Base-by-base conservation (phyloP, 2,329 filamentous ascomycete genomes). In the Cladobotryum mycophilum region DNA sequence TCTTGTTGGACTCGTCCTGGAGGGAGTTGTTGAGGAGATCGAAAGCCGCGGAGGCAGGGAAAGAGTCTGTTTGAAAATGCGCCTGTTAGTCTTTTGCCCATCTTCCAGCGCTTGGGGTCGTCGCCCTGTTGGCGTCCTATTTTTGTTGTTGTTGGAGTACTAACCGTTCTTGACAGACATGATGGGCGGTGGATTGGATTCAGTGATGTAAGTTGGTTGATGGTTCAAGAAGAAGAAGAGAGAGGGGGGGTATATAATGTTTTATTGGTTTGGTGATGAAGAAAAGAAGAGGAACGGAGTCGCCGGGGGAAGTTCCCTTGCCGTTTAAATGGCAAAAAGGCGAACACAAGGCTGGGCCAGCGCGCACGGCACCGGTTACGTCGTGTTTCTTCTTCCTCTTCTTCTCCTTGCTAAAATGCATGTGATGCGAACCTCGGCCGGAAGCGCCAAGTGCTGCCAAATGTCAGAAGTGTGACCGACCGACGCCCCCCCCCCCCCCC, bases 1-100 rank as follows among this genome's bases (percentile, higher is more conserved):
- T 86, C 72, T 85, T 84, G 63, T 89, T 88, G 58, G 80, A 79
- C 25, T 87, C 83, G 69, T 82, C 69, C 63, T 77, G 72, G 57
- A 99, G 84, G 47, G 84, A 81, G 48, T 73, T 66, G 70, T 88
- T 82, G 78, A 99, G 96, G 64, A 76, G 79, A 67, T 99, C 93
- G 71, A 99, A 99, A 60, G 91, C 90, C 58, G 74, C 84, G 53
- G 93, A 97, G 64, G 92, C 83, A 58, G 93, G 92, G 74, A 96
- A 96, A 60, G 84, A 84, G 70, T 82, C 87, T 90, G 54, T 6
- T n/a, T 3, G 35, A 3, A 15, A 3, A 15, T 5, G 33, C n/a
- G 17, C 17, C 33, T 41, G 42, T 51, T 25, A 48, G 48, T 20
- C 2, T 22, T 46, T 18, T 45, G 4, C 14, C 4, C 3, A 5